A percentile compares a stretch with the other conserved stretches of the same genome.
Conservation (phyloP, 495 filamentous ascomycete genomes). For the Neurospora sp. region DNA sequence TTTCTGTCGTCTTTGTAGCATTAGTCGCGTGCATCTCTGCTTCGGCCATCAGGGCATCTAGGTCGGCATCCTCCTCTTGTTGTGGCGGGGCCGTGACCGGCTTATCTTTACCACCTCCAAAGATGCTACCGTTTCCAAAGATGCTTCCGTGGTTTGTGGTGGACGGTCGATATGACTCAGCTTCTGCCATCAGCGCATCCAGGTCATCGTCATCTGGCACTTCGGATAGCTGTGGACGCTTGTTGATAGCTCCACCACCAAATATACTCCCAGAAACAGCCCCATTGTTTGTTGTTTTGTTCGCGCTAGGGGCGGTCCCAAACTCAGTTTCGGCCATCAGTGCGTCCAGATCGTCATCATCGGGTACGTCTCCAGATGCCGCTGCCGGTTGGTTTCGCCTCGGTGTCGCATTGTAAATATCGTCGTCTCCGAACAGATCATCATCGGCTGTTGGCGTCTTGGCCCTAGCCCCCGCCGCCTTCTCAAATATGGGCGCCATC, state of each 20-base stretch:
- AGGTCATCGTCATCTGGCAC: conserved; percentile 39
- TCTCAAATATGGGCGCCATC: conserved; percentile 42
- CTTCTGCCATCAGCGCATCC: conserved; percentile 43
- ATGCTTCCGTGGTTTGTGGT: not conserved
- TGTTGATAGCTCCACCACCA: conserved; percentile 10
- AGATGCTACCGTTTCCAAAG: conserved; percentile 4
- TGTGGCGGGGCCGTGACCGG: not conserved
- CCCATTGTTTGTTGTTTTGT: not conserved
- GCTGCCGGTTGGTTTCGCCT: not conserved
- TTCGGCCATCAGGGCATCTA: conserved; percentile 40
- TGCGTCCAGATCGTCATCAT: conserved; percentile 42
- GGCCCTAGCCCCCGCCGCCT: conserved; percentile 6
- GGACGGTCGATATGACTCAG: conserved; percentile 20
- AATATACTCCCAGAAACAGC: conserved; percentile 21
- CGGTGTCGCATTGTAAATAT: conserved; percentile 35
- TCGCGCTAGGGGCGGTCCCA: conserved; percentile 4
- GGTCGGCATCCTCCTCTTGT: conserved; percentile 16
- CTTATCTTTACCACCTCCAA: conserved; percentile 12
- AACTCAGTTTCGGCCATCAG: conserved; percentile 39
- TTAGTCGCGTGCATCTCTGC: conserved; percentile 17
- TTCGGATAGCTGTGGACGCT: conserved; percentile 1
- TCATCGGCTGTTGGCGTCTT: conserved; percentile 23
- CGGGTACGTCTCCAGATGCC: conserved; percentile 20
- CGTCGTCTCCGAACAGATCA: conserved; percentile 28
- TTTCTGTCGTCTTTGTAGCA: not conserved